These are phyloP conservation scores for Talaromyces piceae DNA, from an alignment of 2,329 filamentous ascomycete genomes.

Conservation along the genomic window DNA sequence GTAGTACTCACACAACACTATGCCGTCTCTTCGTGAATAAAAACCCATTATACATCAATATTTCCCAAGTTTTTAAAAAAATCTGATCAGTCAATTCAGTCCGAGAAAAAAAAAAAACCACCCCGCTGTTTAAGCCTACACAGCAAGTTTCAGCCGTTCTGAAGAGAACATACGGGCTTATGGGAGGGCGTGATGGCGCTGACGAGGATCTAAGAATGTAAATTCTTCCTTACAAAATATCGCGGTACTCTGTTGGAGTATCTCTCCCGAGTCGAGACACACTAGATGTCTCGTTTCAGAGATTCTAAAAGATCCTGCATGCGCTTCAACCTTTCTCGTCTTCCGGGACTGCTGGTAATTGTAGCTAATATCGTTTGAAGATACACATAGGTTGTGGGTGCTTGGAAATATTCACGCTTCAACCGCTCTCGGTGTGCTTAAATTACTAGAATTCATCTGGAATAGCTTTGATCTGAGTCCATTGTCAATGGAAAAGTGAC, in stretches of 20 bases:
- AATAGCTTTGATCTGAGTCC: background rate
- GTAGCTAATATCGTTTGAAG: conserved; percentile 5
- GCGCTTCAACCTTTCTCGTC: conserved; percentile 4
- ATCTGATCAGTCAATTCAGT: conserved; percentile 6
- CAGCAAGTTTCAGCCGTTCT: conserved; percentile 4
- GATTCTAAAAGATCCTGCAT: background rate
- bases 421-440: background rate
- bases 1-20: background rate
- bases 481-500: conserved; percentile 5
- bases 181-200: conserved; percentile 2
- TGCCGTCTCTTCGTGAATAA: background rate
- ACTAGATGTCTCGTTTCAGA: conserved; percentile 1
- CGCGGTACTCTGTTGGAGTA: conserved; percentile 6
- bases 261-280: conserved; percentile 4
- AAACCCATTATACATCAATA: background rate
- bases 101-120: background rate
- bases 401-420: conserved; percentile 13
- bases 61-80: conserved; percentile 4
- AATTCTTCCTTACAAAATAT: background rate
- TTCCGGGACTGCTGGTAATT: conserved; percentile 5
- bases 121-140: conserved; percentile 1
- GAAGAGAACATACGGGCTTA: conserved; percentile 7
- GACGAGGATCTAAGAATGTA: background rate
- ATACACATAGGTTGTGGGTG: conserved; percentile 1
- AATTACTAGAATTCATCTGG: background rate